Evolutionary conservation across 345 rosid genomes (phyloP), one percentile per base, ranked within the genome.

Genomic region (Salix koriyanagi): DNA sequence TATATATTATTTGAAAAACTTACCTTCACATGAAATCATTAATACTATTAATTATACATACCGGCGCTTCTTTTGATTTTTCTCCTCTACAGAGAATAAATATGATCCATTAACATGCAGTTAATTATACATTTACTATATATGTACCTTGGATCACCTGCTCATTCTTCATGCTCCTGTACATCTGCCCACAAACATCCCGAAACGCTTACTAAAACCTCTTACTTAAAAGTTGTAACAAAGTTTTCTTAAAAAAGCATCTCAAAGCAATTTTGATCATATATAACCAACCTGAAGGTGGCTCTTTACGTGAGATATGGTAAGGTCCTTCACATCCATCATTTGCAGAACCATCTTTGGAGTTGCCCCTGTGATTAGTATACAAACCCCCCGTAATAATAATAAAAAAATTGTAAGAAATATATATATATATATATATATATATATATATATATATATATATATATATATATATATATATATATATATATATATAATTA

Each of bases 271-370:
- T 5, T 16, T 75, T 11, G 26, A 70, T 52, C 21, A 77, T 69
- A 5, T 0, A 5, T 5, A 76, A 90, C 93, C 93, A 77, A 91
- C 96, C 96, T 91, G 93, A 69, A 91, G 93, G 79, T 91, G 96
- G 81, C 96, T 91, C 85, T 91, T 91, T 11, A 91, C 91, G 73
- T 91, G 93, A 77, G 93, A 86, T 50, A 91, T 86, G 12, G 93
- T 85, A 2, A 91, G 91, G 19, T 91, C 96, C 76, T 82, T 88
- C 69, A 88, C 88, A 82, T 81, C 67, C 93, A 91, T 91, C 12
- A 85, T 77, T 79, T 91, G 89, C 56, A 91, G 73, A 61, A 91
- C 88, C 89, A 87, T 76, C 83, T 91, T 91, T 1, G 96, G 96
- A 3, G 96, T 91, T 26, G 92, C 96, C 71, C 86, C 92, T 91